Base-by-base conservation (phyloP, 257 asterid genomes). In the Leptodermis oblonga region DNA sequence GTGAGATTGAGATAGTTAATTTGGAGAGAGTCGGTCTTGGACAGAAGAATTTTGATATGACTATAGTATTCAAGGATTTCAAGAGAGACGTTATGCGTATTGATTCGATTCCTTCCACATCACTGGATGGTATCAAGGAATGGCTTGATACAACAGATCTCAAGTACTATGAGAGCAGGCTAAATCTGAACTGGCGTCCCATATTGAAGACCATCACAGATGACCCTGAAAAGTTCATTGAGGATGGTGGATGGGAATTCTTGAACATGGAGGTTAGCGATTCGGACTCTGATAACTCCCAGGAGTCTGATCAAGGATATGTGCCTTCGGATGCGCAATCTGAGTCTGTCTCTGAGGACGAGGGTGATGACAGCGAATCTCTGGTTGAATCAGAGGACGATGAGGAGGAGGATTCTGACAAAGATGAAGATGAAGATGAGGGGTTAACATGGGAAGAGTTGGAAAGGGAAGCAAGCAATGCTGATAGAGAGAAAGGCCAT, bases 1-100 rank as follows among this genome's bases (percentile, higher is more conserved):
- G 80, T 53, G 80, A 76, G 73, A 76, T 76, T 71, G 80, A 76
- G 72, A 76, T 76, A 55, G 80, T 76, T 25, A 76, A 76, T 55
- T 52, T 76, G 73, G 77, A 76, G 33, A 71, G 80, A 52, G 77
- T 71, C 52, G 80, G 80, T 28, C 66, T 76, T 54, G 80, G 80
- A 39, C 80, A 76, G 80, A 76, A 76, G 56, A 76, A 76, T 31
- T 76, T 69, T 67, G 80, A 76, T 60, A 76, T 76, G 80, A 64
- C 80, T 22, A 76, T 76, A 54, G 74, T 76, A 11, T 76, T 76
- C 66, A 76, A 76, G 80, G 76, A 76, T 46, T 76, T 76, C 67
- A 76, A 76, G 62, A 72, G 58, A 2, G 77, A 76, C 2, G 80
- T 76, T 10, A 71, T 76, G 79, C 73, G 80, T 62, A 71, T 76